A percentile compares a stretch with the other conserved stretches of the same genome.
Evolutionary conservation across 2,329 filamentous ascomycete genomes (phyloP).

Genomic region (Pyrenochaeta sp.): DNA sequence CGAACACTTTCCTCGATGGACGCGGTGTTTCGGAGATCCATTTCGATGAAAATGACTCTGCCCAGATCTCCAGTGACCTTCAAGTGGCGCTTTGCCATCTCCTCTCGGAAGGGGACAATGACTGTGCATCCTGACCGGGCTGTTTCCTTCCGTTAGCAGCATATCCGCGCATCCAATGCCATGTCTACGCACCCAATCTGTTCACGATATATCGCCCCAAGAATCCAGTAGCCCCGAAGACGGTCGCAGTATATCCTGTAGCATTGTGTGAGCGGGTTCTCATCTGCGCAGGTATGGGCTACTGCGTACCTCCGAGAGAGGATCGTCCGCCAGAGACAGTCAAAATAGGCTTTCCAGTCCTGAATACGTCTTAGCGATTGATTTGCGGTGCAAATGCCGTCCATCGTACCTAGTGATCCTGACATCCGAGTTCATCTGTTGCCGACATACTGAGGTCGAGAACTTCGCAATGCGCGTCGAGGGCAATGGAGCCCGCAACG

Average conservation of each 20-base stretch:
- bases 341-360: slow-evolving; percentile 95
- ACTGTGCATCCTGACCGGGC: slow-evolving; percentile 94
- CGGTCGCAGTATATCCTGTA: slow-evolving; percentile 90
- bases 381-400: not conserved
- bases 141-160: slow-evolving; percentile 53
- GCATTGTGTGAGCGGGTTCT: slow-evolving; percentile 40
- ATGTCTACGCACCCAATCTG: slow-evolving; percentile 73
- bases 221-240: slow-evolving; percentile 97
- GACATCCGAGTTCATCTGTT: slow-evolving; percentile 73
- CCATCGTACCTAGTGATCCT: slow-evolving; percentile 72
- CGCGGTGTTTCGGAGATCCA: slow-evolving; percentile 90
- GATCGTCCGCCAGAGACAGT: slow-evolving; percentile 88
- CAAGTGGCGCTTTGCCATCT: slow-evolving; percentile 96
- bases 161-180: not conserved
- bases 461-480: slow-evolving; percentile 37
- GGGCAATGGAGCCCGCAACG: slow-evolving; percentile 43
- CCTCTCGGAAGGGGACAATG: slow-evolving; percentile 91
- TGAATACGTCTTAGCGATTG: slow-evolving; percentile 20
- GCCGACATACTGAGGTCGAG: slow-evolving; percentile 38
- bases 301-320: slow-evolving; percentile 78
- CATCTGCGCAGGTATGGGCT: slow-evolving; percentile 11
- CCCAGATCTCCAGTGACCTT: slow-evolving; percentile 97
- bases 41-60: slow-evolving; percentile 89
- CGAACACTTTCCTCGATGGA: slow-evolving; percentile 97
- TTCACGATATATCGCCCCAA: slow-evolving; percentile 98